Conservation (phyloP, 805 yeast genomes). For the Sugiyamaella chiloensis region DNA sequence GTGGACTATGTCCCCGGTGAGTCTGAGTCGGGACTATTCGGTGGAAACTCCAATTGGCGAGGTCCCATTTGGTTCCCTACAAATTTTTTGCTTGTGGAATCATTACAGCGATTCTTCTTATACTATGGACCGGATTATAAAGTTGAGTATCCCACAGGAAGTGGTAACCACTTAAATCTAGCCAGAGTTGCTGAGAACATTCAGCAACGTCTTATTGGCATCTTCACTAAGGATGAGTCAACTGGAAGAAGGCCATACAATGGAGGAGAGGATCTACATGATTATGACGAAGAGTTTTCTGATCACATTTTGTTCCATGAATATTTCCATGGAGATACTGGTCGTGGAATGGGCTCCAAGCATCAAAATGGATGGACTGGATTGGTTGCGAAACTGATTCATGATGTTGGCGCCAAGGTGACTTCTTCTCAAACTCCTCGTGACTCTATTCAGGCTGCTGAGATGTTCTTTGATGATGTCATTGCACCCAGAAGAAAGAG, state of each 20-base stretch:
- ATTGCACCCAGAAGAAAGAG: conserved; percentile 11
- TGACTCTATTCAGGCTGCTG: conserved; percentile 34
- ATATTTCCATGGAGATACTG: conserved; percentile 91
- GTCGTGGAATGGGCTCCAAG: conserved; percentile 88
- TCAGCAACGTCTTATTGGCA: conserved; percentile 76
- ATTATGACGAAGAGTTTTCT: conserved; percentile 65
- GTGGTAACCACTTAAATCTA: conserved; percentile 69
- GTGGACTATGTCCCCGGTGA: conserved; percentile 83
- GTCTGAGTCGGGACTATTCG: conserved; percentile 89
- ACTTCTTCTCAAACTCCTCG: conserved; percentile 43
- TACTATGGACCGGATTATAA: conserved; percentile 84
- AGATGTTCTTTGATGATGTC: conserved; percentile 36
- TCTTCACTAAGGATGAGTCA: conserved; percentile 65
- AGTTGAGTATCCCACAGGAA: conserved; percentile 84
- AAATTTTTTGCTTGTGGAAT: conserved; percentile 79
- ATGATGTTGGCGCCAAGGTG: conserved; percentile 73
- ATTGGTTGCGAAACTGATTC: conserved; percentile 85
- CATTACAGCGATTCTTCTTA: conserved; percentile 79
- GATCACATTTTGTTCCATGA: conserved; percentile 80
- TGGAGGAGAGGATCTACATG: conserved; percentile 46
- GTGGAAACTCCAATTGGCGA: conserved; percentile 96
- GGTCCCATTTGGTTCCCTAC: conserved; percentile 98
- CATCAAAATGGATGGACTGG: conserved; percentile 98
- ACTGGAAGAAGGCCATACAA: conserved; percentile 54
- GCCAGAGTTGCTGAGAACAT: conserved; percentile 90